These are phyloP conservation scores for Plasmodium ovale DNA, from an alignment of 169 alveolate species.

Conservation along the genomic window DNA sequence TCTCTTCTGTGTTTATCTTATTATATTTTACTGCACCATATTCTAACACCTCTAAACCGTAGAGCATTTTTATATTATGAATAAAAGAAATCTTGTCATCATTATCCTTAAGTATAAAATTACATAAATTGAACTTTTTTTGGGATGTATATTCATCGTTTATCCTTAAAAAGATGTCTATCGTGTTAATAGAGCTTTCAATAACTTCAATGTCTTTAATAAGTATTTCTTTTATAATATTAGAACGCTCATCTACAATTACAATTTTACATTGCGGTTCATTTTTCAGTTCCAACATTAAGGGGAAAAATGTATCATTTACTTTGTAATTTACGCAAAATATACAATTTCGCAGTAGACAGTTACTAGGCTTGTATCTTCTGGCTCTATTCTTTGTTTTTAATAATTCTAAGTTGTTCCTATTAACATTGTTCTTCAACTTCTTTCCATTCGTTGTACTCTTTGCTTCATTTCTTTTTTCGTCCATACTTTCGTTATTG, in stretches of 20 bases:
- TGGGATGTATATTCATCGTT: constrained; percentile 50
- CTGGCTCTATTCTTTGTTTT: constrained; percentile 59
- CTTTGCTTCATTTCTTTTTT: background rate
- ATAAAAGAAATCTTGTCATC: constrained; percentile 41
- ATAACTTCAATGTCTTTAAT: constrained; percentile 44
- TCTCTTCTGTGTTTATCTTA: constrained; percentile 43
- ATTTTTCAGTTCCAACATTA: constrained; percentile 54
- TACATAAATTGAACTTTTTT: constrained; percentile 28
- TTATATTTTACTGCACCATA: constrained; percentile 69
- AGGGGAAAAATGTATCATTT: constrained; percentile 21
- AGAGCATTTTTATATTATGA: constrained; percentile 56
- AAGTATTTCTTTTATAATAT: constrained; percentile 50
- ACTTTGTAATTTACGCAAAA: constrained; percentile 48
- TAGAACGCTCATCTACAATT: constrained; percentile 21
- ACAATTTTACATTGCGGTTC: constrained; percentile 49
- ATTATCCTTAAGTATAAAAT: constrained; percentile 33
- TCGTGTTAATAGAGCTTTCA: constrained; percentile 45
- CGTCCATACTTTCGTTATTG: background rate
- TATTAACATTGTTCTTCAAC: background rate
- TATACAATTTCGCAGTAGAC: constrained; percentile 49
- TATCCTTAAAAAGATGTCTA: constrained; percentile 62
- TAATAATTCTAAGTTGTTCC: constrained; percentile 12
- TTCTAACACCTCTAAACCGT: constrained; percentile 66
- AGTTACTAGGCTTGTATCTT: constrained; percentile 51
- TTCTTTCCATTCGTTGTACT: background rate